Percentiles rank a stretch among this genome's conserved stretches.
These are phyloP conservation scores for Jatropha podagrica DNA, from an alignment of 441 rosid genomes.

Conservation along the genomic window DNA sequence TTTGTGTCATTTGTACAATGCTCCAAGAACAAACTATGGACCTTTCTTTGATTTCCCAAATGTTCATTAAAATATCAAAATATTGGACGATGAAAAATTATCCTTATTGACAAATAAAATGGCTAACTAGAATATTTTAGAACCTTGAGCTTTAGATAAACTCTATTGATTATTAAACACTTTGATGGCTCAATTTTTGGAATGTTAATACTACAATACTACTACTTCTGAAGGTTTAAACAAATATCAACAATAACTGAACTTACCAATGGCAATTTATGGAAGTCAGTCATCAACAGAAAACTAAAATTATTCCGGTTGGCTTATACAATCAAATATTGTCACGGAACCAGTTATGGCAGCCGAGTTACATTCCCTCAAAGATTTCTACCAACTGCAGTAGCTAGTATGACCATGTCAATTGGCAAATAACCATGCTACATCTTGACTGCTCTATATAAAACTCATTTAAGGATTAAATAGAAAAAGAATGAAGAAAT, in stretches of 20 bases:
- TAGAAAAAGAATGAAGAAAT: background rate
- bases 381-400: conserved; percentile 1
- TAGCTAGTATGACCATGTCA: background rate
- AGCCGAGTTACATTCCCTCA: background rate
- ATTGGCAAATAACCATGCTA: background rate
- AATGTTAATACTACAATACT: background rate
- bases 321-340: background rate
- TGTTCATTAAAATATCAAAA: background rate
- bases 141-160: background rate
- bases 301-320: background rate
- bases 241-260: background rate
- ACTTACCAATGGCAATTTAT: background rate
- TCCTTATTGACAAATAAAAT: background rate
- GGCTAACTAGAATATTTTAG: background rate
- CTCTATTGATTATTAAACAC: background rate
- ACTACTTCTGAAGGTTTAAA: background rate
- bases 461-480: background rate
- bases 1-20: background rate
- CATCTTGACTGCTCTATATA: background rate
- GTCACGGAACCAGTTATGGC: background rate
- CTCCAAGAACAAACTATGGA: background rate
- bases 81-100: background rate
- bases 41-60: background rate
- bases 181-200: background rate
- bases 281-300: background rate